A percentile compares a stretch with the other conserved stretches of the same genome.
Conservation (phyloP, 2,329 filamentous ascomycete genomes). For the Apiospora kogelbergensis region DNA sequence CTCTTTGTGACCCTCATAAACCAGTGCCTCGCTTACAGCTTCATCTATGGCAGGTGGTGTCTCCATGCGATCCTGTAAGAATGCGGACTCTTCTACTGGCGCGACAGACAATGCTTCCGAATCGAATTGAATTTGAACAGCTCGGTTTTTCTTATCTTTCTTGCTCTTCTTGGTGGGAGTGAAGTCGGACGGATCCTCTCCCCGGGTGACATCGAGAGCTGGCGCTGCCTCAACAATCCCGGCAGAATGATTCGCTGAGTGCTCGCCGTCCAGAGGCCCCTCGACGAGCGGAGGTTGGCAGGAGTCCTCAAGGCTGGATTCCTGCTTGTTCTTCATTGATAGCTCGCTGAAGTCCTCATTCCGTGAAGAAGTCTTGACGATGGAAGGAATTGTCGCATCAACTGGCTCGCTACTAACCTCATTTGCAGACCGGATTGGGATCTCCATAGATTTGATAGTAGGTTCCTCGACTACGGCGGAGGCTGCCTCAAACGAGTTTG, state of each 20-base stretch:
- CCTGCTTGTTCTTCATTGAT: neutral
- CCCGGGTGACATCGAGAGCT: neutral
- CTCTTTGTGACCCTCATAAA: neutral
- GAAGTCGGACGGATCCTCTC: neutral
- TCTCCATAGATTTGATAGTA: neutral
- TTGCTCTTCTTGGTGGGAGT: slow-evolving; percentile 25
- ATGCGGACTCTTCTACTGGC: neutral
- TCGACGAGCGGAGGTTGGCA: neutral
- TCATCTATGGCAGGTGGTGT: neutral
- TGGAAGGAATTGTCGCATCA: neutral
- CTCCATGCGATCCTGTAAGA: neutral
- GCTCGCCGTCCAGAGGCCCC: neutral
- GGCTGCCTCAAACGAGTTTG: neutral
- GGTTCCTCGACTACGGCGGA: neutral
- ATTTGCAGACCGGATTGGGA: neutral
- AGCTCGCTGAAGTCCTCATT: neutral
- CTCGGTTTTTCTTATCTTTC: slow-evolving; percentile 19
- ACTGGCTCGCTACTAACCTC: neutral
- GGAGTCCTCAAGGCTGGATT: neutral
- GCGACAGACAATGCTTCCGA: neutral
- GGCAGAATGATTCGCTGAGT: neutral
- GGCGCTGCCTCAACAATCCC: neutral
- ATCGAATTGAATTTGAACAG: neutral
- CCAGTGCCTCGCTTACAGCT: neutral
- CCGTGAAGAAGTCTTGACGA: neutral